Evolutionary conservation across 257 asterid genomes (phyloP).

Genomic region (Handroanthus guayacan): DNA sequence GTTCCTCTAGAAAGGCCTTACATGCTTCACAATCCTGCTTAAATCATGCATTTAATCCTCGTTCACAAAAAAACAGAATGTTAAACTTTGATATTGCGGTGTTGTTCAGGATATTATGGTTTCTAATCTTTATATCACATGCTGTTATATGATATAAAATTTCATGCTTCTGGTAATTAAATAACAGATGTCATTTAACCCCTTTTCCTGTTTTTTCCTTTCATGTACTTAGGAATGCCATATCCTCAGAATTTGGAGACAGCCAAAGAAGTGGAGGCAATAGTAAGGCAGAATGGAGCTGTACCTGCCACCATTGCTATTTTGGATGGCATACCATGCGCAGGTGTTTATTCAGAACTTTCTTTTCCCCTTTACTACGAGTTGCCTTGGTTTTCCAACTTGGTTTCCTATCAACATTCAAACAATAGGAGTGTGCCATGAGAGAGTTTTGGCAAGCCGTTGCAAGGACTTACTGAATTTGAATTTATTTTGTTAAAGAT

Average conservation of each 20-base stretch:
- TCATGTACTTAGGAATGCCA: conserved; percentile 77
- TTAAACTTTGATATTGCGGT: background rate
- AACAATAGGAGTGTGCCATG: background rate
- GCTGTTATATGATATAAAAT: conserved; percentile 7
- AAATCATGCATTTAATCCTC: background rate
- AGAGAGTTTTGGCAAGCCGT: conserved; percentile 12
- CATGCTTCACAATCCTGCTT: background rate
- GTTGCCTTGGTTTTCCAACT: conserved; percentile 13
- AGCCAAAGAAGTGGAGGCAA: conserved; percentile 82
- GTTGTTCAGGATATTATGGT: background rate
- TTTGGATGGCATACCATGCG: conserved; percentile 80
- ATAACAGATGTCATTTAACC: conserved; percentile 16
- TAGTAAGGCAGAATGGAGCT: conserved; percentile 82
- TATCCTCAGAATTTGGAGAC: conserved; percentile 91
- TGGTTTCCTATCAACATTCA: conserved; percentile 25
- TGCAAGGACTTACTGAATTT: background rate
- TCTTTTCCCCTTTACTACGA: conserved; percentile 21
- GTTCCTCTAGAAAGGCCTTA: background rate
- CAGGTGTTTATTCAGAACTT: conserved; percentile 56
- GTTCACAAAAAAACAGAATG: background rate
- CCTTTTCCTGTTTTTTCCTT: background rate
- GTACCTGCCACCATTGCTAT: conserved; percentile 93
- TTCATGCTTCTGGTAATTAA: background rate
- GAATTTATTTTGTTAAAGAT: conserved; percentile 6
- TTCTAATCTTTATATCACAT: conserved; percentile 1